Evolutionary conservation across 169 alveolate species (phyloP).

Genomic region (Plasmodium gonderi): DNA sequence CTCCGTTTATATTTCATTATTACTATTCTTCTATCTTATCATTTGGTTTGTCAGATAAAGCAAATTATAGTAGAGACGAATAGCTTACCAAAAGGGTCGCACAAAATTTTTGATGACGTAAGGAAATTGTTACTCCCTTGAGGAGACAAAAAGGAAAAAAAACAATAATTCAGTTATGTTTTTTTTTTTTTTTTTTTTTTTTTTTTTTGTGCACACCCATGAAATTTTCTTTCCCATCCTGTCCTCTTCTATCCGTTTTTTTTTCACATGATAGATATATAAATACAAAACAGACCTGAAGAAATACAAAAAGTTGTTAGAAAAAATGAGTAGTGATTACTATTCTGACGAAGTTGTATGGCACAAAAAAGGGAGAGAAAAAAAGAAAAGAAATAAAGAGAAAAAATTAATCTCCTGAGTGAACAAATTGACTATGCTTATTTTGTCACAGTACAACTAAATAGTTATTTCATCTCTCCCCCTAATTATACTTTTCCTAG

Average conservation of each 20-base stretch:
- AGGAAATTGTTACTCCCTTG: background rate
- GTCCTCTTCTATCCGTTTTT: background rate
- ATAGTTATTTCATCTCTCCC: too few relatives aligned
- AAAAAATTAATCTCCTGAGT: background rate
- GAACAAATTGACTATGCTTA: background rate
- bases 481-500: constrained; percentile 21
- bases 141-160: background rate
- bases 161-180: background rate
- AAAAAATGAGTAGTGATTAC: constrained; percentile 60
- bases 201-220: background rate
- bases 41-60: constrained; percentile 27
- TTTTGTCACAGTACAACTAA: too few relatives aligned
- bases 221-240: too few relatives aligned
- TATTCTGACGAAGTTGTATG: constrained; percentile 36
- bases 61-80: constrained; percentile 53
- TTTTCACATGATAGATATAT: constrained; percentile 10
- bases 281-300: constrained; percentile 42
- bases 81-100: constrained; percentile 70
- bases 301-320: constrained; percentile 35
- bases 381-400: background rate
- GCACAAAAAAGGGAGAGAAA: background rate
- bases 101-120: constrained; percentile 57
- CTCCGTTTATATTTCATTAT: background rate
- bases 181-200: background rate
- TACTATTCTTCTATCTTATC: background rate